phyloP scores from a whole-genome alignment of 2,329 filamentous ascomycete genomes.

The Diaporthe australafricana region DNA sequence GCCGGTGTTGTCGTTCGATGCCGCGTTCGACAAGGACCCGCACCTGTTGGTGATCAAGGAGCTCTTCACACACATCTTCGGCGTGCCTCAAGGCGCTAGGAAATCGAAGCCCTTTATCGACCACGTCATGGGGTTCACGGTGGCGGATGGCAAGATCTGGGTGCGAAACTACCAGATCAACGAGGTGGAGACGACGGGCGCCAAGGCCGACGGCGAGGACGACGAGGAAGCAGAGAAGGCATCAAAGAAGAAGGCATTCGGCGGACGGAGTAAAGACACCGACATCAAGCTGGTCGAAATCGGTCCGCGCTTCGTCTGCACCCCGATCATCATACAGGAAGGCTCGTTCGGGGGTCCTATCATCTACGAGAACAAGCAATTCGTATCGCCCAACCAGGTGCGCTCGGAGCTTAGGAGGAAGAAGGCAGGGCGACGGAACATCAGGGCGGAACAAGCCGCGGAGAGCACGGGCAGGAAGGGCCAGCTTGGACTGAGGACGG shows the following conservation, averaged over 20 bases:
- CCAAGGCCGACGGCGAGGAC: constrained; percentile 53
- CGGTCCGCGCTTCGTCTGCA: constrained; percentile 91
- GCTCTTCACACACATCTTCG: constrained; percentile 89
- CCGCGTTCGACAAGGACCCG: constrained; percentile 83
- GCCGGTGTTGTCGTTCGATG: constrained; percentile 92
- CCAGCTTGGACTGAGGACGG: constrained; percentile 78
- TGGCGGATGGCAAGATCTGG: constrained; percentile 96
- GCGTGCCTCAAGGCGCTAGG: constrained; percentile 87
- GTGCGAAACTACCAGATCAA: constrained; percentile 93
- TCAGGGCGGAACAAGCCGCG: constrained; percentile 77
- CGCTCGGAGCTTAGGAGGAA: constrained; percentile 81
- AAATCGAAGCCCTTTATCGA: constrained; percentile 97
- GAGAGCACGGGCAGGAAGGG: constrained; percentile 81
- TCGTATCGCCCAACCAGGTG: constrained; percentile 95
- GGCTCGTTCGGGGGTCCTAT: constrained; percentile 95
- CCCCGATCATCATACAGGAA: constrained; percentile 94
- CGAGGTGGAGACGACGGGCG: constrained; percentile 77
- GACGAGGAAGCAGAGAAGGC: constrained; percentile 54
- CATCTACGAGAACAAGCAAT: constrained; percentile 98
- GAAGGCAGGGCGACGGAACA: constrained; percentile 83
- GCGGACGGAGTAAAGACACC: constrained; percentile 66
- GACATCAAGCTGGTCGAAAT: constrained; percentile 91
- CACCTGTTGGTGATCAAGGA: constrained; percentile 89
- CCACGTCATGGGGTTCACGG: constrained; percentile 91
- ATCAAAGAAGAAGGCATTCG: constrained; percentile 52